Base-by-base conservation (phyloP, 495 filamentous ascomycete genomes). In the Articulospora tetracladia region DNA sequence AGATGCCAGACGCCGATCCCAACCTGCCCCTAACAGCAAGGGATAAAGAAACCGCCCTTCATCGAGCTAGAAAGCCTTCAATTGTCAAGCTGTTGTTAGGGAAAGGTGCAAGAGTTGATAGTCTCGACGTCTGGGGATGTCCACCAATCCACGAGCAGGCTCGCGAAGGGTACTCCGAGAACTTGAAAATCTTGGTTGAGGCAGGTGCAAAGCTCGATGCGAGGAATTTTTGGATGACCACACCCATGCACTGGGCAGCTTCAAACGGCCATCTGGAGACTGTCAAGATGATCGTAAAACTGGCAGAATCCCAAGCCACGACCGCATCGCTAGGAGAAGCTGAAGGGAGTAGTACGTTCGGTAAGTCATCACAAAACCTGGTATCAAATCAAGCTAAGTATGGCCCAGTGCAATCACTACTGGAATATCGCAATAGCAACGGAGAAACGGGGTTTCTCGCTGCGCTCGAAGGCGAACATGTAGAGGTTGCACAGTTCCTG, bases 71-170 rank as follows among this genome's bases (percentile, higher is more conserved):
- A 11, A 13, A 24, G 2, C 17, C 13, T 15, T 12, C 11, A 1
- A 39, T 55, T 2, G 22, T 44, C 19, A n/a, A 24, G 19, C 53
- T 39, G 13, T 30, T 55, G 13, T 23, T 55, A 25, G 28, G 41
- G 25, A 23, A 41, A 12, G 22, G 22, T 12, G 53, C 30, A 11
- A 39, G 23, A 3, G 23, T 55, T 1, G 34, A 34, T 44, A 8
- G 6, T 20, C 12, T 22, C 3, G 19, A 34, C 19, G 34, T n/a
- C 17, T 20, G 13, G 13, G 53, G 32, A 7, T 20, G 8, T 25
- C 20, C 15, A 39, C 55, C 55, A 17, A 25, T 57, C 10, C 55
- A 57, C 30, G 23, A 47, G n/a, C 24, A 34, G 4, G 55, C 55
- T 7, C 15, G 12, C 10, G 23, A 57, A 1, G 36, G 36, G 3